These are phyloP conservation scores for Cutaneotrichosporon spelunceum DNA, from an alignment of 1,284 basidiomycete species.

Conservation along the genomic window DNA sequence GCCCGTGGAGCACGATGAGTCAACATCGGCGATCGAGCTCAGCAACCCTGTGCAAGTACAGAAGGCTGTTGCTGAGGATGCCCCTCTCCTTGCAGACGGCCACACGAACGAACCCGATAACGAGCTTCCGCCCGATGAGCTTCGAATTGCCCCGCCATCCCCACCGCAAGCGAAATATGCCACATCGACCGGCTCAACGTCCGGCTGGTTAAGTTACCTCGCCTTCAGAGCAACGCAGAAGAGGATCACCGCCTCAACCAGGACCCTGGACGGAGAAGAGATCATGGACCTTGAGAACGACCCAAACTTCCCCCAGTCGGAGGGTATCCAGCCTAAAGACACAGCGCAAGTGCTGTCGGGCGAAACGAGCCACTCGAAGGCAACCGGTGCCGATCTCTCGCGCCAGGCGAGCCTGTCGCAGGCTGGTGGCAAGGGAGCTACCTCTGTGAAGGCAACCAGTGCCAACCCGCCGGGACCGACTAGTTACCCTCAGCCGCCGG, in stretches of 20 bases:
- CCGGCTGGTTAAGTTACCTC: conserved; percentile 47
- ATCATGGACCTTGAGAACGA: conserved; percentile 48
- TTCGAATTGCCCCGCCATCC: background rate
- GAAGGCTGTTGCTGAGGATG: conserved; percentile 10
- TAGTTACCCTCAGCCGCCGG: background rate
- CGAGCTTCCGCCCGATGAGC: background rate
- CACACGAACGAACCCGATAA: background rate
- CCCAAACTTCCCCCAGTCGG: conserved; percentile 39
- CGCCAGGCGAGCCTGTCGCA: background rate
- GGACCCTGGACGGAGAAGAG: conserved; percentile 29
- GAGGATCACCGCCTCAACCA: conserved; percentile 31
- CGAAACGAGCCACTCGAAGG: background rate
- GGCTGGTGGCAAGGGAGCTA: background rate
- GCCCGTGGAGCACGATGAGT: background rate
- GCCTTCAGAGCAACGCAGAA: conserved; percentile 43
- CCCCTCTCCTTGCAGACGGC: background rate
- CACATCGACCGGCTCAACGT: conserved; percentile 26
- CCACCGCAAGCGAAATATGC: conserved; percentile 11
- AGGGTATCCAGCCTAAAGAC: conserved; percentile 3
- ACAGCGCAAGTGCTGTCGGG: background rate
- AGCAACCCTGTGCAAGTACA: conserved; percentile 21
- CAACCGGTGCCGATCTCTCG: background rate
- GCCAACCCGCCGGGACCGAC: background rate
- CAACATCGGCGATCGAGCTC: conserved; percentile 14
- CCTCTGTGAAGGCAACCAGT: background rate